Base-by-base conservation (phyloP, 2,329 filamentous ascomycete species). In the Fusarium duplospermum region DNA sequence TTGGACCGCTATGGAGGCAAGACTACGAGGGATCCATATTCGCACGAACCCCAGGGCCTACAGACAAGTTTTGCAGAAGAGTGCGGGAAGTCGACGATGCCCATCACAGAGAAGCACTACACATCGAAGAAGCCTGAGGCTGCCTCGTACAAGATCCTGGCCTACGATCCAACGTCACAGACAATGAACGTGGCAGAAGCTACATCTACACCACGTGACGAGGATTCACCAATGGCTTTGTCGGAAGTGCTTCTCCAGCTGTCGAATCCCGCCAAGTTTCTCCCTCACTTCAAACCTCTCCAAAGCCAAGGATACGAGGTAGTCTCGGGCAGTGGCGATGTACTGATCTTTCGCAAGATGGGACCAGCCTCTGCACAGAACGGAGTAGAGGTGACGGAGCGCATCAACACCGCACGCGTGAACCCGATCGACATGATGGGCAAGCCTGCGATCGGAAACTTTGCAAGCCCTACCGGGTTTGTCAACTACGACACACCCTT, bases 281-380 rank as follows among this genome's bases (percentile, higher is more conserved):
- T 93, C 14, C 87, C 91, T 5, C 86, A 93, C 73, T 90, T 94
- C 66, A 83, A 85, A 4, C 81, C 86, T 1, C 85, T 93, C 2
- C 86, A 91, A 69, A 83, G 85, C 0, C 85, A 92, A 64, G 92
- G 92, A 0, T 94, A 90, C 71, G 91, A 93, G 75, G 90, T 93
- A 42, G 87, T 91, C 2, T 90, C 91, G 3, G 91, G 91, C 2
- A 86, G 86, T 57, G 88, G 87, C 7, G 87, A 93, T 71, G 85
- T 93, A 6, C 85, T 94, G 29, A 87, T 94, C 5, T 92, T 93
- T 77, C 90, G 90, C 71, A 91, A 92, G 80, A 86, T 89, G 5
- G 84, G 82, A 29, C 66, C 73, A 11, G 71, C 71, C 10, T 72
- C 77, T 2, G 66, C 66, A 58, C 73, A 61, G 58, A 63, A 61